Evolutionary conservation across 441 rosid genomes (phyloP), one percentile per base, ranked within the genome.

Genomic region (Kokia cookei): DNA sequence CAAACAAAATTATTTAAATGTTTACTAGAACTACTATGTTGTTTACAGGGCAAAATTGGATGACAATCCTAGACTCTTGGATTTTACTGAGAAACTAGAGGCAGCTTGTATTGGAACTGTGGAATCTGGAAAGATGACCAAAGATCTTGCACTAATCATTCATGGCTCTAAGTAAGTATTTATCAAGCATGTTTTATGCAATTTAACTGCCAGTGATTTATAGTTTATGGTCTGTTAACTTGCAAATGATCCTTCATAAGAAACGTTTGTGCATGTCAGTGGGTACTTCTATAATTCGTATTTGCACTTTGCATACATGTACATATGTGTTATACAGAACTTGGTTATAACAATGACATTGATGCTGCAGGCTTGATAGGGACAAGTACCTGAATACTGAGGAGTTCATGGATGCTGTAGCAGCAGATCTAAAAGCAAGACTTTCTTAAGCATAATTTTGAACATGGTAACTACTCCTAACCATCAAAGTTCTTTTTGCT

Each of bases 121-220:
- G 29, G 99, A 95, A 76, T 86, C 94, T 71, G 98, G 98, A 70
- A 95, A 90, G 87, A 95, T 95, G 99, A 95, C 99, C 70, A 95
- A 95, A 80, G 99, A 95, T 89, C 98, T 95, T 69, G 98, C 99
- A 7, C 89, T 95, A 76, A 78, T 95, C 73, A 84, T 84, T 79
- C 96, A 95, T 69, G 98, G 99, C 73, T 76, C 96, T 17, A 93
- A 89, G 99, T 94, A 73, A 70, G 86, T 81, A 43, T 22, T 68
- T 50, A 4, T 58, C 73, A n/a, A 29, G 47, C 11, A 47, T 29
- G 24, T 72, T 62, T 60, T 48, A 24, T 72, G 58, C 47, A 45
- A 48, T 45, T 13, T 42, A 42, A 71, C 32, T 24, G 15, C 5
- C 9, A 10, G 58, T 43, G 12, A n/a, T 13, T 4, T 64, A 51